Base-by-base conservation (phyloP, 2,329 filamentous ascomycete species). In the Aspergillus fumigatus region DNA sequence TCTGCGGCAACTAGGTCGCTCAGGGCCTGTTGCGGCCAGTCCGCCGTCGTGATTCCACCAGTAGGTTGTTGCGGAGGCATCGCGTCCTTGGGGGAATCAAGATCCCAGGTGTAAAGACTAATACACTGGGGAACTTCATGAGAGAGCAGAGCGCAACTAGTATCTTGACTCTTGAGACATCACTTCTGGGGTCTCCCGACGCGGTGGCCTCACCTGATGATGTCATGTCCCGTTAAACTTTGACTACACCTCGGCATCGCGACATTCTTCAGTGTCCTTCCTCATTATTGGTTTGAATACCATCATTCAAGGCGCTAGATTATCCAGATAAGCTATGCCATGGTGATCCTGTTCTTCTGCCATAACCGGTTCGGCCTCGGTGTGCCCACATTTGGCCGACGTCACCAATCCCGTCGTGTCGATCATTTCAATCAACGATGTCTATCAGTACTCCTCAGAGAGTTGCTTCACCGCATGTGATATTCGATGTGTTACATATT, bases 1-100 rank as follows among this genome's bases (percentile, higher is more conserved):
- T 23, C 52, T 7, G 2, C n/a, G 5, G 23, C 5, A 2, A 43
- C 26, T 23, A 48, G 14, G 26, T 51, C 23, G 26, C 10, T 26
- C 14, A 54, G 29, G 29, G 1, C 23, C 49, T 59, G 50, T 11
- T 54, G 53, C 9, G 59, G 59, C 59, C 59, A 60, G 35, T 60
- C 59, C n/a, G 47, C 53, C 17, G 59, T 38, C 3, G 51, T 50
- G 17, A 27, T 21, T 23, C 43, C 21, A 47, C 21, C 21, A 10
- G n/a, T 19, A 7, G 41, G 21, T 11, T 45, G 41, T 23, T 17
- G 43, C 7, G 8, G 43, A 11, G 43, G 23, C 43, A 47, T 47
- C 23, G 21, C 26, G 21, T 17, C 32, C 19, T 45, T 7, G 41
- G 4, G 11, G 10, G 43, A 47, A 23, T 26, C 43, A 23, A 45